Evolutionary conservation across 495 filamentous ascomycete species (phyloP).

Genomic region (Trichoderma asperelloides): DNA sequence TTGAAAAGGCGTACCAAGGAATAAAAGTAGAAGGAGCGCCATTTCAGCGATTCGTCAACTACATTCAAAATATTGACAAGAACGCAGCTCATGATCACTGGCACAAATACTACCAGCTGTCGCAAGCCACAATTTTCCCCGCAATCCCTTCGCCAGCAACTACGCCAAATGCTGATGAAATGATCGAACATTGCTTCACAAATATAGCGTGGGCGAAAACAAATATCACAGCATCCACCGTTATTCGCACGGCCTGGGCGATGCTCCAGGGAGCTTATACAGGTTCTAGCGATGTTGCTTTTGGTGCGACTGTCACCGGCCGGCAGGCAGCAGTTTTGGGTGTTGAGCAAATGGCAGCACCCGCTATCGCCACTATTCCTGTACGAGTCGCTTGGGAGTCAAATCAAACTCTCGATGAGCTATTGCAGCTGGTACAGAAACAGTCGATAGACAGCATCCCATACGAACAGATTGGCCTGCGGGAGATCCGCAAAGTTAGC

Average conservation of each 20-base stretch:
- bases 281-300: slow-evolving; percentile 23
- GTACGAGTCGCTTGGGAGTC: slow-evolving; percentile 27
- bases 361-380: slow-evolving; percentile 48
- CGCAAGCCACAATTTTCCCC: neutral
- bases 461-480: no score
- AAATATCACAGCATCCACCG: slow-evolving; percentile 34
- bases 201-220: no score
- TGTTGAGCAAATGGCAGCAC: slow-evolving; percentile 35
- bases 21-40: neutral
- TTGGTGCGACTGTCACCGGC: slow-evolving; percentile 38
- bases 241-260: slow-evolving; percentile 47
- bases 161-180: neutral
- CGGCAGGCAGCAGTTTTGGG: slow-evolving; percentile 31
- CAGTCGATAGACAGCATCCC: no score
- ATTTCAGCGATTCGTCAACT: neutral
- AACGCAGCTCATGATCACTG: no score
- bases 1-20: neutral
- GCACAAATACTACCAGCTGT: no score
- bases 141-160: neutral
- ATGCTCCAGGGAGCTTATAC: slow-evolving; percentile 20
- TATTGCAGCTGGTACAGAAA: no score
- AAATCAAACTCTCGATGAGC: no score
- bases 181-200: neutral
- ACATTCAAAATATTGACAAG: neutral
- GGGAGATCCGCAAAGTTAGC: no score